phyloP scores from a whole-genome alignment of 2,329 filamentous ascomycete species.

The Ophiosphaerella herpotricha region DNA sequence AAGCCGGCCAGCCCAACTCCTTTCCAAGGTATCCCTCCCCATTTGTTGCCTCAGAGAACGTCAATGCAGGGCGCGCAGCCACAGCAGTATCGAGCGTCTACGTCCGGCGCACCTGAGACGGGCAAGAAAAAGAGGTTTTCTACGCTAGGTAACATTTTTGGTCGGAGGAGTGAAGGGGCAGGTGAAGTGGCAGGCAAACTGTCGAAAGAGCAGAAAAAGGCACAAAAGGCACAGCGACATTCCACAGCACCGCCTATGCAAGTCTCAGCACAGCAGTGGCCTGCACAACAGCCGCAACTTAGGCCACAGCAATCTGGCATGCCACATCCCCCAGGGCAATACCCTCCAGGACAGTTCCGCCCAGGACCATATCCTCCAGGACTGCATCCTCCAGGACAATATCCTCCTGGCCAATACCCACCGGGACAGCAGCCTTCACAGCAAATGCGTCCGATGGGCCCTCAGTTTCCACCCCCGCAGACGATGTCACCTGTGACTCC shows the following conservation, averaged over 20 bases:
- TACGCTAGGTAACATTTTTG: constrained; percentile 50
- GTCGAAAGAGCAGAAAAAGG: constrained; percentile 45
- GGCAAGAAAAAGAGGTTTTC: constrained; percentile 54
- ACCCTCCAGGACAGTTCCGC: constrained; percentile 1
- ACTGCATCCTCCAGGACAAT: constrained; percentile 2
- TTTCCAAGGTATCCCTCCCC: constrained; percentile 29
- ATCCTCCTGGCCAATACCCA: constrained; percentile 11
- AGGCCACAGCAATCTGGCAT: constrained; percentile 21
- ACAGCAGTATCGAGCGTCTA: constrained; percentile 17
- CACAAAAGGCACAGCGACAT: constrained; percentile 36
- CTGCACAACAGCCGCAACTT: constrained; percentile 20
- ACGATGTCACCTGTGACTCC: constrained; percentile 13
- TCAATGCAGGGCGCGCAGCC: constrained; percentile 9
- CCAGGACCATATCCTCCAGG: constrained; percentile 15
- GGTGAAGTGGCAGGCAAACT: constrained; percentile 27
- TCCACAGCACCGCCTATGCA: constrained; percentile 20
- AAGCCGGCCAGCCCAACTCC: constrained; percentile 26
- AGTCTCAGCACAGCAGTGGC: constrained; percentile 17
- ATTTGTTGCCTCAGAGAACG: constrained; percentile 17
- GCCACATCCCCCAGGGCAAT: constrained; percentile 20
- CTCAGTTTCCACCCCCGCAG: constrained; percentile 14
- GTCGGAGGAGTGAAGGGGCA: constrained; percentile 44
- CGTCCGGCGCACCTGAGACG: constrained; percentile 22
- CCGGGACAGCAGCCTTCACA: constrained; percentile 7
- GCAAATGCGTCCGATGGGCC: constrained; percentile 20